phyloP scores from a whole-genome alignment of 1,284 basidiomycete genomes.

The Chalciporus piperatoides region DNA sequence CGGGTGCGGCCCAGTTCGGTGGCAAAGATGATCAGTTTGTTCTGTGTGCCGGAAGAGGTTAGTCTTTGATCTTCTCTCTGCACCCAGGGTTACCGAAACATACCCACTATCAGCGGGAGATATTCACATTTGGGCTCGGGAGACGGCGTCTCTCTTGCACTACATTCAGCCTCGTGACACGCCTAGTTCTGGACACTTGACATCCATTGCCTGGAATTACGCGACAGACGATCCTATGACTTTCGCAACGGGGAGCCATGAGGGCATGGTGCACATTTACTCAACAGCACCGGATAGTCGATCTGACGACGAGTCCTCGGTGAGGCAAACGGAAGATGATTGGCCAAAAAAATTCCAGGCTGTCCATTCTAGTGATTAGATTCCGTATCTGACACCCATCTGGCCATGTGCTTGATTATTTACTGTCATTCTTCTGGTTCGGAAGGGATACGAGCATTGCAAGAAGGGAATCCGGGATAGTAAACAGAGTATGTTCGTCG shows the following conservation, averaged over 20 bases:
- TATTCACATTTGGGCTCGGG: constrained; percentile 79
- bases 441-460: too few relatives aligned
- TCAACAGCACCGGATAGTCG: constrained; percentile 36
- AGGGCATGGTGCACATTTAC: constrained; percentile 70
- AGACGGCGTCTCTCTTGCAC: constrained; percentile 64
- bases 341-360: constrained; percentile 24
- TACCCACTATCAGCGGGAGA: constrained; percentile 70
- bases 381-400: too few relatives aligned
- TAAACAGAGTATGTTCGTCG: too few relatives aligned
- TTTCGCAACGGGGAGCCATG: constrained; percentile 76
- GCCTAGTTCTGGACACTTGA: constrained; percentile 55
- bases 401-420: too few relatives aligned
- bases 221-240: constrained; percentile 64
- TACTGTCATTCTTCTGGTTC: background rate
- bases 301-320: constrained; percentile 25
- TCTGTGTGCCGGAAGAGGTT: constrained; percentile 71
- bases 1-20: constrained; percentile 76
- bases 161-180: constrained; percentile 49
- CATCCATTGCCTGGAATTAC: constrained; percentile 75
- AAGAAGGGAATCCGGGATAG: too few relatives aligned
- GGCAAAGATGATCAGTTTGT: constrained; percentile 73
- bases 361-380: constrained; percentile 29
- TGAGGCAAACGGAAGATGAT: constrained; percentile 27
- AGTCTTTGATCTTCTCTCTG: constrained; percentile 14
- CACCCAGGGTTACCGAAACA: too few relatives aligned